Evolutionary conservation across 495 filamentous ascomycete genomes (phyloP).

Genomic region (Parathielavia appendiculata): DNA sequence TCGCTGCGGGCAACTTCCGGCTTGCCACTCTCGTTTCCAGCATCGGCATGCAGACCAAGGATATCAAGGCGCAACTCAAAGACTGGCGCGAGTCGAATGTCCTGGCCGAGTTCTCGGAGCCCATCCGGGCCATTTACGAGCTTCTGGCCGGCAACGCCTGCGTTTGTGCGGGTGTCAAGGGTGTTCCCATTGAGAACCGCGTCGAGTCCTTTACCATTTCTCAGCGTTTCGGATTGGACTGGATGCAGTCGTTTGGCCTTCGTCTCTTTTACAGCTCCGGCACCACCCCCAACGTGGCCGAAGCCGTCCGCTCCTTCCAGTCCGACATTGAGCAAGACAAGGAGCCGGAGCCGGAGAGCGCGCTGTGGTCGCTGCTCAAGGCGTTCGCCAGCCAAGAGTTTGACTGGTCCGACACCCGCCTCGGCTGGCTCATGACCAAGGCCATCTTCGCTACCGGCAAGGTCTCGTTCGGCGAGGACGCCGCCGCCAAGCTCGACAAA

Average conservation of each 20-base stretch:
- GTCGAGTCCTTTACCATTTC: constrained; percentile 71
- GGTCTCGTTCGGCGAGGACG: constrained; percentile 38
- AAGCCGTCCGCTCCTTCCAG: constrained; percentile 63
- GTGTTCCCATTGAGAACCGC: constrained; percentile 66
- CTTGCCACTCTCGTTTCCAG: constrained; percentile 78
- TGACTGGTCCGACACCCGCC: constrained; percentile 63
- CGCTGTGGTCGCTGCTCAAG: constrained; percentile 81
- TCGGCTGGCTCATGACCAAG: constrained; percentile 75
- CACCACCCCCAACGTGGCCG: constrained; percentile 53
- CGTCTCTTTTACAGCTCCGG: constrained; percentile 74
- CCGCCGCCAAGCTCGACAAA: constrained; percentile 55
- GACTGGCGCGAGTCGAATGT: constrained; percentile 77
- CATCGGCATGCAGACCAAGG: constrained; percentile 62
- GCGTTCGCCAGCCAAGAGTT: constrained; percentile 60
- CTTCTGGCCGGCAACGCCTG: constrained; percentile 81
- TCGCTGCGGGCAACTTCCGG: constrained; percentile 67
- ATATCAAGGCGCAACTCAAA: constrained; percentile 71
- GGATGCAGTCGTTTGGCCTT: constrained; percentile 88
- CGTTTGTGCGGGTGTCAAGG: constrained; percentile 68
- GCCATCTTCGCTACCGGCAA: constrained; percentile 48
- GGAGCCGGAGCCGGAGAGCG: constrained; percentile 63
- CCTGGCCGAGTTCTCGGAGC: constrained; percentile 79
- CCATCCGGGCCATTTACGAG: constrained; percentile 82
- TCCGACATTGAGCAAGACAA: constrained; percentile 60
- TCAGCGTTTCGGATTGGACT: constrained; percentile 76